Percentiles rank a stretch among this genome's conserved stretches.
These are phyloP conservation scores for Vitis amurensis DNA, from an alignment of 164 flowering plant species.

Conservation along the genomic window DNA sequence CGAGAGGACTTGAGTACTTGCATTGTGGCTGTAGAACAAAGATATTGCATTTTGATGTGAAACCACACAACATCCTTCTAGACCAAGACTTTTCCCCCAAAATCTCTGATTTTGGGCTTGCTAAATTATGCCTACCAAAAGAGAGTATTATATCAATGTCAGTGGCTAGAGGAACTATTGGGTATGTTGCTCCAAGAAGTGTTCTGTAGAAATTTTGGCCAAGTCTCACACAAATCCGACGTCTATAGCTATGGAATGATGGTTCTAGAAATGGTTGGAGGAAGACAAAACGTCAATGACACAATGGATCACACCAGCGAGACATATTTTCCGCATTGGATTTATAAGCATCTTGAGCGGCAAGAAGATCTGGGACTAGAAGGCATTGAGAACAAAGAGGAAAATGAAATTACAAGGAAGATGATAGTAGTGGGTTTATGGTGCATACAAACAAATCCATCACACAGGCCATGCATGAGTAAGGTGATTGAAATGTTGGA, in stretches of 20 bases:
- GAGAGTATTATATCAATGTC: too few relatives aligned
- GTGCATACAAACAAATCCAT: constrained; percentile 3
- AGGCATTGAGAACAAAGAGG: not conserved
- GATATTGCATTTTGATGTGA: constrained; percentile 4
- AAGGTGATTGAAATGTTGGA: constrained; percentile 7
- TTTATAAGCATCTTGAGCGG: not conserved
- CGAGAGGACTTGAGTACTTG: not conserved
- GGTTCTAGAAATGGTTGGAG: constrained; percentile 10
- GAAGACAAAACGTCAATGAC: not conserved
- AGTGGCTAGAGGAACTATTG: too few relatives aligned
- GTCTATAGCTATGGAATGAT: constrained; percentile 13
- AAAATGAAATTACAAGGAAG: not conserved
- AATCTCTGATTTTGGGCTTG: constrained; percentile 3
- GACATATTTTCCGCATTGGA: constrained; percentile 7
- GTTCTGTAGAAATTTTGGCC: too few relatives aligned
- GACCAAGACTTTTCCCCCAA: not conserved
- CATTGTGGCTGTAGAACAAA: not conserved
- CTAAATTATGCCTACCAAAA: not conserved
- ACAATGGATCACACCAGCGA: not conserved
- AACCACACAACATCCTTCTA: not conserved
- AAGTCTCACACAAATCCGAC: not conserved
- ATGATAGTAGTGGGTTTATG: constrained; percentile 1
- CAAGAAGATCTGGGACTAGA: too few relatives aligned
- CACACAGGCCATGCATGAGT: not conserved
- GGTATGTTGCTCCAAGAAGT: too few relatives aligned